Percentiles rank a stretch among this genome's conserved stretches.
Conservation (phyloP, 768 basidiomycete species). For the Cytidiella melzeri region DNA sequence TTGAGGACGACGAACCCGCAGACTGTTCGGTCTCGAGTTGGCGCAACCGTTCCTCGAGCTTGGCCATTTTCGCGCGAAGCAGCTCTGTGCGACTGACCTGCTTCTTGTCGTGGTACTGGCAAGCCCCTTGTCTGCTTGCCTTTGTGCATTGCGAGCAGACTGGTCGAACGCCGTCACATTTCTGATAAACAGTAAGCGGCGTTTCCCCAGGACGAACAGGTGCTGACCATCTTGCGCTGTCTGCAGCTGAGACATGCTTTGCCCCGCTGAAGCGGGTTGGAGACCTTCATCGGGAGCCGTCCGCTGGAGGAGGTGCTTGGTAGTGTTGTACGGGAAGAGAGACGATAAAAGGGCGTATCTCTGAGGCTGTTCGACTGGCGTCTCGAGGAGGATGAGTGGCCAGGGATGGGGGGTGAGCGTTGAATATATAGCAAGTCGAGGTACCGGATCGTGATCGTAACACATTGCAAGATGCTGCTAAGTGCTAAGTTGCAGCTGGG, state of each 20-base stretch:
- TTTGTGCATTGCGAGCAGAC: conserved; percentile 50
- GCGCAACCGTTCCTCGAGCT: conserved; percentile 46
- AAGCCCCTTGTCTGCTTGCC: conserved; percentile 44
- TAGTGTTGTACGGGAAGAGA: neutral
- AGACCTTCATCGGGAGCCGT: conserved; percentile 22
- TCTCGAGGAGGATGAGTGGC: too few relatives aligned
- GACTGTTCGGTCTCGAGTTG: conserved; percentile 42
- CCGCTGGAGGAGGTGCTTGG: neutral
- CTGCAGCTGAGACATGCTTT: conserved; percentile 36
- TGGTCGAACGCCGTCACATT: conserved; percentile 56
- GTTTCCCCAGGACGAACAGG: neutral
- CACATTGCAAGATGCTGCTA: too few relatives aligned
- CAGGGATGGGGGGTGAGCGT: too few relatives aligned
- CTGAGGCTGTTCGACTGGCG: too few relatives aligned
- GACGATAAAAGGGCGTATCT: too few relatives aligned
- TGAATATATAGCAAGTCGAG: too few relatives aligned
- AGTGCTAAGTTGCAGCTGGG: too few relatives aligned
- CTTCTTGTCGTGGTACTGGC: conserved; percentile 55
- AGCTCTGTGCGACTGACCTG: conserved; percentile 55
- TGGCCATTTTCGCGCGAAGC: conserved; percentile 48
- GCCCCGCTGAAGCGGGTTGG: conserved; percentile 31
- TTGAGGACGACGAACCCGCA: conserved; percentile 17
- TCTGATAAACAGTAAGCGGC: conserved; percentile 29
- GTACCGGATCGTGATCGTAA: too few relatives aligned
- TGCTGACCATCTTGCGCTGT: conserved; percentile 32